A percentile compares a stretch with the other conserved stretches of the same genome.
phyloP scores from a whole-genome alignment of 176 grass and related monocot species.

The Themeda triandra region DNA sequence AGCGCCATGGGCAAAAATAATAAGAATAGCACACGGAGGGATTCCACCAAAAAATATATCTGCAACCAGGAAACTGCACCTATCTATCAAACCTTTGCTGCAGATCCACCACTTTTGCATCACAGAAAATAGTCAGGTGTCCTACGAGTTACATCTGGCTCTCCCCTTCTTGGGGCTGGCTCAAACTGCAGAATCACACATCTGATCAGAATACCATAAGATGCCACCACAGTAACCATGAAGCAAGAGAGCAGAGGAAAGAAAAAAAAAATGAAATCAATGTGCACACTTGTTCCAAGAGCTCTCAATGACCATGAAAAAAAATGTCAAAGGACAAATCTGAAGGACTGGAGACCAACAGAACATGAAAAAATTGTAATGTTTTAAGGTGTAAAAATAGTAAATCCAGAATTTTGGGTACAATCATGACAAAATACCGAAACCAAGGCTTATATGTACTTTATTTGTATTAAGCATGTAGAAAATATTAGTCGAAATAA shows the following conservation, averaged over 20 bases:
- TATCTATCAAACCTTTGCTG: constrained; percentile 50
- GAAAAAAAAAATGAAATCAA: neutral
- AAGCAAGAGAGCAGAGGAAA: neutral
- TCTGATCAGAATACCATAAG: constrained; percentile 3
- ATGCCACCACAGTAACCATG: neutral
- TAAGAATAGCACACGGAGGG: constrained; percentile 38
- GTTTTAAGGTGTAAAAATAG: neutral
- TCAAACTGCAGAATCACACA: constrained; percentile 58
- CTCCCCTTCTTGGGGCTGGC: constrained; percentile 87
- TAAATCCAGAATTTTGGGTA: neutral
- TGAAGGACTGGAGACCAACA: neutral
- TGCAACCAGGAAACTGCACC: constrained; percentile 44
- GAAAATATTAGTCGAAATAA: neutral
- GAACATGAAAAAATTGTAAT: neutral
- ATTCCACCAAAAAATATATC: constrained; percentile 39
- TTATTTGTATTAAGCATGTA: neutral
- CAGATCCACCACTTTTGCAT: constrained; percentile 30
- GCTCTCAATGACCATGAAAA: neutral
- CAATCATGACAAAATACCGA: neutral
- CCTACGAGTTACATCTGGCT: constrained; percentile 91
- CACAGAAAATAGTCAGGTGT: constrained; percentile 93
- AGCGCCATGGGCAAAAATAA: constrained; percentile 39
- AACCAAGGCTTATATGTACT: neutral
- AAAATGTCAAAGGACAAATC: neutral
- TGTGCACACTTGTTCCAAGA: neutral